Base-by-base conservation (phyloP, 202 grass and related monocot species). In the Zoysia matrella region DNA sequence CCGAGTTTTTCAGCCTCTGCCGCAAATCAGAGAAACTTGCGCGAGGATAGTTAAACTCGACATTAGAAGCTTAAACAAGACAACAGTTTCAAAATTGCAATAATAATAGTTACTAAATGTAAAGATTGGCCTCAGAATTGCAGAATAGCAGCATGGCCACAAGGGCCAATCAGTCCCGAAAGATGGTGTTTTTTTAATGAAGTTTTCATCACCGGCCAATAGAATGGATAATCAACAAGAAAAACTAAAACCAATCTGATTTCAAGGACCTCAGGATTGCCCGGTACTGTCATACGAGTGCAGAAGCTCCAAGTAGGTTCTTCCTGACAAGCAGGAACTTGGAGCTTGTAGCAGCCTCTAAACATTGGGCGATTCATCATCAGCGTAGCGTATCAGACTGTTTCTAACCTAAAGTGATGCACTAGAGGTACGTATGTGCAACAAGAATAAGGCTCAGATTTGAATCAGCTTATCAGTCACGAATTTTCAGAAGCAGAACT, bases 401-500 rank as follows among this genome's bases (percentile, higher is more conserved):
- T 10, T 52, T 36, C 30, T 36, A 36, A 36, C 30, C 30, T 36
- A 36, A 36, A 36, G 30, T 36, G 30, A 36, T 36, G 30, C 30
- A 36, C 30, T 36, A 36, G 30, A 36, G 30, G 30, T 36, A 36
- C 30, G 30, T 36, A 2, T 11, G 7, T 52, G 1, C 1, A 11
- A 11, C 2, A 0, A 10, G 12, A 13, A 54, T 8, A 43, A 55
- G 86, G 83, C 94, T 97, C 91, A 90, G 88, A 63, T 83, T 52
- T 30, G 11, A 46, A 89, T 82, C 88, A 95, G 85, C 82, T 88
- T 64, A 41, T 94, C 95, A 1, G 69, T 95, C 92, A 98, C 8
- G 80, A 88, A 84, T 88, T 88, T 5, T 95, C 92, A 82, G 95
- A 98, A 98, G 92, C 95, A 98, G 90, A 95, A 98, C 95, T 98